A percentile compares a stretch with the other conserved stretches of the same genome.
phyloP scores from a whole-genome alignment of 192 early-diverging fungal species.

The Gamsiella multidivaricata region DNA sequence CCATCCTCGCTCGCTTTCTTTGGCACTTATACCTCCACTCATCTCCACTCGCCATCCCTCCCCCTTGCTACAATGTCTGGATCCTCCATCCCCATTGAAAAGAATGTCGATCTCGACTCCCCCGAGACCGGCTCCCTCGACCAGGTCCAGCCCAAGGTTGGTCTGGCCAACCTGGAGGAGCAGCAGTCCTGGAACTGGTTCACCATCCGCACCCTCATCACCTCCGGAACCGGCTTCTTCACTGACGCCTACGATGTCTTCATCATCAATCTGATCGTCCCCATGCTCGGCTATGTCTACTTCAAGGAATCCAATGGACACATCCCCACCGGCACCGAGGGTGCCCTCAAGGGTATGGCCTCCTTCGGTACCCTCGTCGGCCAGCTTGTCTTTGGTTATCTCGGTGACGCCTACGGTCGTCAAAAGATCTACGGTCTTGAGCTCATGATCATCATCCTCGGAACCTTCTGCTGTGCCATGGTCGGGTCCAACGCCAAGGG shows the following conservation, averaged over 20 bases:
- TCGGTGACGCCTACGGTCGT: conserved; percentile 91
- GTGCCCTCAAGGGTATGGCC: conserved; percentile 86
- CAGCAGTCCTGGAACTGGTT: conserved; percentile 78
- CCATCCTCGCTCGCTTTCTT: no score
- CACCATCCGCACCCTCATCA: conserved; percentile 74
- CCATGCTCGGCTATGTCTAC: conserved; percentile 87
- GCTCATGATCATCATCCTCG: conserved; percentile 92
- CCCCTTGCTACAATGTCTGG: conserved; percentile 30
- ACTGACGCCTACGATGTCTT: conserved; percentile 97
- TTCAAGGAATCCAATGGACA: conserved; percentile 60
- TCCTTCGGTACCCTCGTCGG: conserved; percentile 93
- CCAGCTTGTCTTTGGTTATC: conserved; percentile 84
- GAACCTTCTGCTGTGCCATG: conserved; percentile 85
- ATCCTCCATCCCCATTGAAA: conserved; percentile 5
- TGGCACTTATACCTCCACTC: neutral
- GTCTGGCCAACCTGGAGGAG: conserved; percentile 57
- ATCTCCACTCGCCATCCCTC: neutral
- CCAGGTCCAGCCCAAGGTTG: conserved; percentile 45
- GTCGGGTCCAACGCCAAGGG: conserved; percentile 74
- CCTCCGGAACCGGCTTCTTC: conserved; percentile 85
- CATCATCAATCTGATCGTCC: conserved; percentile 91
- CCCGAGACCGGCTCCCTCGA: conserved; percentile 20
- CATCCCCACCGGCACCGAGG: conserved; percentile 73
- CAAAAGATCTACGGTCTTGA: conserved; percentile 91
- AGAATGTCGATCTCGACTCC: conserved; percentile 1